Conservation (phyloP, 2,329 filamentous ascomycete species). For the Botrytis elliptica region DNA sequence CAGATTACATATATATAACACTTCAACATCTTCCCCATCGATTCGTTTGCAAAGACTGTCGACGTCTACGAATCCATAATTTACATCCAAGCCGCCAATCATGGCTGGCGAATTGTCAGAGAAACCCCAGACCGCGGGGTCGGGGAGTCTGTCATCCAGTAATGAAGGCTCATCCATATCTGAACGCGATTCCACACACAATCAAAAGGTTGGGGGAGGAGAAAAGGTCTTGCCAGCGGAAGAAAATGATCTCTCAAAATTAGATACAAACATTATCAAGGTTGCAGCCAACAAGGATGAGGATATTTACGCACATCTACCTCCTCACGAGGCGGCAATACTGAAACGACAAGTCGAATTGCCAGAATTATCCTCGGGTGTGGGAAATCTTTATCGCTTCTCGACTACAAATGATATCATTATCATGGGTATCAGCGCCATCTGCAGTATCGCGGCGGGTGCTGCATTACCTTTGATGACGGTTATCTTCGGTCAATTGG, state of each 20-base stretch:
- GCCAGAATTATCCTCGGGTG: conserved; percentile 62
- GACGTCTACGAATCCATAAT: not conserved
- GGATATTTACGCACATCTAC: conserved; percentile 61
- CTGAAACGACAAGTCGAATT: conserved; percentile 67
- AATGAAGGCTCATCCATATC: conserved; percentile 27
- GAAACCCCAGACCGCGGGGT: conserved; percentile 31
- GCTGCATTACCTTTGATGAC: conserved; percentile 56
- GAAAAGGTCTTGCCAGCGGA: conserved; percentile 58
- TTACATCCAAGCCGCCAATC: conserved; percentile 26
- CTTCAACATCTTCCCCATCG: not conserved
- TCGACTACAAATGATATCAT: conserved; percentile 51
- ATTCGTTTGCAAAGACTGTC: not conserved
- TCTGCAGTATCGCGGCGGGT: conserved; percentile 58
- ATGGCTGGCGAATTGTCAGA: conserved; percentile 37
- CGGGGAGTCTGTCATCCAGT: conserved; percentile 28
- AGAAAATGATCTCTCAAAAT: conserved; percentile 55
- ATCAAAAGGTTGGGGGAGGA: conserved; percentile 41
- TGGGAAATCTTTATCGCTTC: conserved; percentile 58
- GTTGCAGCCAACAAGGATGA: conserved; percentile 41
- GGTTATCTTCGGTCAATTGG: conserved; percentile 74
- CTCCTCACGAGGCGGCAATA: conserved; percentile 63
- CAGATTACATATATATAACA: not conserved
- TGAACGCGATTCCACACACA: conserved; percentile 28
- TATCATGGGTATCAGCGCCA: conserved; percentile 50
- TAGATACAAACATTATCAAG: conserved; percentile 39